phyloP scores from a whole-genome alignment of 139 green algal species.

The Picochlorum sp. region DNA sequence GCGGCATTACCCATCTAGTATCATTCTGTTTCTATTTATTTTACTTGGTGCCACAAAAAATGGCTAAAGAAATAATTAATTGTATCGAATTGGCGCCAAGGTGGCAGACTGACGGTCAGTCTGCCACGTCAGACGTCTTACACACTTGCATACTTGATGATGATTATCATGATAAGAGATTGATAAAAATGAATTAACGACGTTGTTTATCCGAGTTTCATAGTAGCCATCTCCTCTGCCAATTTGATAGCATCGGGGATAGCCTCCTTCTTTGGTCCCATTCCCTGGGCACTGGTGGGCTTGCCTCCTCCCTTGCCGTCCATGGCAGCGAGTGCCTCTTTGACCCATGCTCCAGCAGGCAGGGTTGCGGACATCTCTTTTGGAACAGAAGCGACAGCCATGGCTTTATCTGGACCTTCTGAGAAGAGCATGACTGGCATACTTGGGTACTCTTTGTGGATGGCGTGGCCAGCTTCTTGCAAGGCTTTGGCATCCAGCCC shows the following conservation, averaged over 20 bases:
- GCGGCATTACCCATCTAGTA: too few species aligned
- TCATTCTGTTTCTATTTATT: too few species aligned
- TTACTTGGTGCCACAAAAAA: too few species aligned
- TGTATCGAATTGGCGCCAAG: too few species aligned
- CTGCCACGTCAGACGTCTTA: too few species aligned
- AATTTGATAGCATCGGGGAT: conserved; percentile 19
- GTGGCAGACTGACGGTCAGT: too few species aligned
- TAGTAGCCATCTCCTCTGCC: conserved; percentile 13
- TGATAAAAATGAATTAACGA: too few species aligned
- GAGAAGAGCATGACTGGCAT: conserved; percentile 61
- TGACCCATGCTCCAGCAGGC: conserved; percentile 48
- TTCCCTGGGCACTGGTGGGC: conserved; percentile 67
- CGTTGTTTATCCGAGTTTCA: conserved; percentile 15
- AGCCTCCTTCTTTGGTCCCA: conserved; percentile 45
- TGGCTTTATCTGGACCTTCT: conserved; percentile 39
- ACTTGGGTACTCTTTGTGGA: conserved; percentile 40
- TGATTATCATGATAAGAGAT: too few species aligned
- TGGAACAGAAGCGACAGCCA: conserved; percentile 67
- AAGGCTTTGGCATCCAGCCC: conserved; percentile 65
- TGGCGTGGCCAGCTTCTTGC: conserved; percentile 49
- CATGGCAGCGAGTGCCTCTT: conserved; percentile 46
- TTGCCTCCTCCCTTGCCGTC: conserved; percentile 92
- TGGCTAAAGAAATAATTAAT: too few species aligned
- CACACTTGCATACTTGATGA: too few species aligned
- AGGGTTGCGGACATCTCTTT: conserved; percentile 48